These are phyloP conservation scores for Spongiforma sp. DNA, from an alignment of 1,284 basidiomycete species.

Conservation along the genomic window DNA sequence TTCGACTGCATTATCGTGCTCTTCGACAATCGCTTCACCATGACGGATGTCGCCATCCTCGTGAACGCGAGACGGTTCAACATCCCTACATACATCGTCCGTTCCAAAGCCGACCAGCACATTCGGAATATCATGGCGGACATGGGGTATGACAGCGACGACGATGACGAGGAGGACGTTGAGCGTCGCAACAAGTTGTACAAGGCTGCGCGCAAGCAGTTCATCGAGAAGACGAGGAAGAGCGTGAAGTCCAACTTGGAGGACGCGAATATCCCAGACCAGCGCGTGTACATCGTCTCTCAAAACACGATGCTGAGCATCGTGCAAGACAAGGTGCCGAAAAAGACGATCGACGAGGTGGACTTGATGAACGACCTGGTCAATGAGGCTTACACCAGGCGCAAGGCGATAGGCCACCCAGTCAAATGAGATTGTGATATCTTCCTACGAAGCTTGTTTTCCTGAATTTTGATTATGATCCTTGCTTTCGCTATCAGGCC, in stretches of 20 bases:
- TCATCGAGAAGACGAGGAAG: slow-evolving; percentile 19
- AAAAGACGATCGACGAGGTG: slow-evolving; percentile 25
- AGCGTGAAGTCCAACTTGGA: slow-evolving; percentile 21
- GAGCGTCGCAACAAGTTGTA: slow-evolving; percentile 15
- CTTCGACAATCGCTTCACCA: slow-evolving; percentile 27
- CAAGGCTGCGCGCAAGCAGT: slow-evolving; percentile 17
- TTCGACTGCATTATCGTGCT: slow-evolving; percentile 29
- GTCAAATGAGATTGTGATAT: too few species aligned
- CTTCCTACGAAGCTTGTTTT: too few species aligned
- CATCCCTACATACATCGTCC: slow-evolving; percentile 27
- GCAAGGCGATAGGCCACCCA: neutral
- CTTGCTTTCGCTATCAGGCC: too few species aligned
- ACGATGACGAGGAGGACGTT: slow-evolving; percentile 19
- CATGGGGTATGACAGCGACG: slow-evolving; percentile 25
- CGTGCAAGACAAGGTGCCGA: slow-evolving; percentile 19
- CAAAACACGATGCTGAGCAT: slow-evolving; percentile 16
- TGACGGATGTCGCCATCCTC: slow-evolving; percentile 29
- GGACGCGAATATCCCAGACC: slow-evolving; percentile 19
- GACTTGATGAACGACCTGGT: slow-evolving; percentile 22
- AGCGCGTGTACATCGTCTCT: slow-evolving; percentile 30
- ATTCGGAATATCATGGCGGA: slow-evolving; percentile 26
- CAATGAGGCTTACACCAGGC: slow-evolving; percentile 15
- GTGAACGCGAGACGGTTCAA: slow-evolving; percentile 21
- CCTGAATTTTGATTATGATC: too few species aligned
- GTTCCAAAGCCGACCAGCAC: slow-evolving; percentile 29